phyloP scores from a whole-genome alignment of 2,329 filamentous ascomycete species.

The Aspergillus luchuensis region DNA sequence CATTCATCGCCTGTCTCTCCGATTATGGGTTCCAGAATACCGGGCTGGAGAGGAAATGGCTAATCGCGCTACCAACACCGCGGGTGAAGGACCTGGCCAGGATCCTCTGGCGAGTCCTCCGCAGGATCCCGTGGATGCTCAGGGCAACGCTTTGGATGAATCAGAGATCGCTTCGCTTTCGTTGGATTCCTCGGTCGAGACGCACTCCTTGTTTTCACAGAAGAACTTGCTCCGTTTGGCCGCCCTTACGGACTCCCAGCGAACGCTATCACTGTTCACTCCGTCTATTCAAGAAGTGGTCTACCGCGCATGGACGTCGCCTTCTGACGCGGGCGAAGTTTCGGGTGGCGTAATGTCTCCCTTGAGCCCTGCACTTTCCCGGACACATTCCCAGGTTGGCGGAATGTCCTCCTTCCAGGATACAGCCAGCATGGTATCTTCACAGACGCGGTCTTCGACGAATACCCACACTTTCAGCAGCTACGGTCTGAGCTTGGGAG shows the following conservation, averaged over 20 bases:
- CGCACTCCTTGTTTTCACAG: constrained; percentile 89
- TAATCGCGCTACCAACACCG: constrained; percentile 52
- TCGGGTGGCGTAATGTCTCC: constrained; percentile 42
- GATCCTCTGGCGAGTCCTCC: constrained; percentile 83
- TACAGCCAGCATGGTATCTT: constrained; percentile 65
- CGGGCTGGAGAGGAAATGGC: constrained; percentile 65
- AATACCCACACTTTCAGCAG: constrained; percentile 40
- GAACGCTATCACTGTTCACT: constrained; percentile 87
- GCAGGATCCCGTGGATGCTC: constrained; percentile 77
- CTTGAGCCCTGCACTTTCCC: constrained; percentile 56
- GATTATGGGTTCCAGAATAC: constrained; percentile 88
- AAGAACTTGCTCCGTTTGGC: constrained; percentile 87
- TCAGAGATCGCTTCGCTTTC: constrained; percentile 75
- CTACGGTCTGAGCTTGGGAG: constrained; percentile 43
- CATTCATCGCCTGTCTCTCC: constrained; percentile 86
- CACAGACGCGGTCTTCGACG: constrained; percentile 60
- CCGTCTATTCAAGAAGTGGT: constrained; percentile 87
- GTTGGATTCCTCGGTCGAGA: constrained; percentile 76
- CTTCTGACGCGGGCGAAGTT: constrained; percentile 69
- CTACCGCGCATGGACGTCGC: constrained; percentile 87
- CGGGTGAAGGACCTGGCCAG: constrained; percentile 63
- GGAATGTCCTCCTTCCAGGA: constrained; percentile 75
- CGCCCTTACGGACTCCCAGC: constrained; percentile 81
- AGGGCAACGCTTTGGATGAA: constrained; percentile 74
- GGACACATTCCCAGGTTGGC: constrained; percentile 65